These are phyloP conservation scores for Mrakia hoshinonis DNA, from an alignment of 768 basidiomycete species.

Conservation along the genomic window DNA sequence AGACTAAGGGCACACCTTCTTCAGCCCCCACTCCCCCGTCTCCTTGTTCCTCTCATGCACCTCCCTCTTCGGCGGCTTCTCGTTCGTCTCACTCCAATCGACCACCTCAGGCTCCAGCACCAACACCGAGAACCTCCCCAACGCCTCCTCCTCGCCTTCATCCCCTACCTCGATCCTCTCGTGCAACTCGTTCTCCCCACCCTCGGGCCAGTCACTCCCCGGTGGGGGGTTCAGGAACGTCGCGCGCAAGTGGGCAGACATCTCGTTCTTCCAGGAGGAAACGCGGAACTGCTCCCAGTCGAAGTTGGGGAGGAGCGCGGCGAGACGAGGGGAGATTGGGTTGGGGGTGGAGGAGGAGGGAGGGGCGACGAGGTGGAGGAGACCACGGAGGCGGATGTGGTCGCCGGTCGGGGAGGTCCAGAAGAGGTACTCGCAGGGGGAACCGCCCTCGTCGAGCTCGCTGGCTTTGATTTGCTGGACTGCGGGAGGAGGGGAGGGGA, in stretches of 20 bases:
- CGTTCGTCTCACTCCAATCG: conserved; percentile 6
- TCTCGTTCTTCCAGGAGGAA: not conserved
- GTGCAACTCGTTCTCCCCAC: not conserved
- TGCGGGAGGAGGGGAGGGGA: not conserved
- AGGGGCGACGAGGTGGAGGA: conserved; percentile 3
- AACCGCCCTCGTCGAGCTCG: not conserved
- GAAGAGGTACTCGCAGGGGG: conserved; percentile 11
- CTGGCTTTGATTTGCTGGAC: conserved; percentile 1
- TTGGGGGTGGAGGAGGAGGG: not conserved
- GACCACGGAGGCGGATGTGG: not conserved
- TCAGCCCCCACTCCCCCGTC: not conserved
- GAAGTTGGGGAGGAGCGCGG: not conserved
- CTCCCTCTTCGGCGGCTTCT: not conserved
- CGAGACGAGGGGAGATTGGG: not conserved
- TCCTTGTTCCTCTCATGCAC: not conserved
- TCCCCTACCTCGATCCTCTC: conserved; percentile 4
- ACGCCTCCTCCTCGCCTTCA: conserved; percentile 7
- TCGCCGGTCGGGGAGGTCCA: conserved; percentile 10
- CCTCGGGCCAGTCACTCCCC: conserved; percentile 8
- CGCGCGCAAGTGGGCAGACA: conserved; percentile 9
- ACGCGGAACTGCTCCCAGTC: conserved; percentile 14
- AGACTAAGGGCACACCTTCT: conserved; percentile 1
- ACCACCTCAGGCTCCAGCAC: conserved; percentile 5
- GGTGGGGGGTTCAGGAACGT: conserved; percentile 4
- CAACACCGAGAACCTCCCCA: conserved; percentile 4